A percentile compares a stretch with the other conserved stretches of the same genome.
These are phyloP conservation scores for Hevea brasiliensis DNA, from an alignment of 345 rosid species.

Conservation along the genomic window DNA sequence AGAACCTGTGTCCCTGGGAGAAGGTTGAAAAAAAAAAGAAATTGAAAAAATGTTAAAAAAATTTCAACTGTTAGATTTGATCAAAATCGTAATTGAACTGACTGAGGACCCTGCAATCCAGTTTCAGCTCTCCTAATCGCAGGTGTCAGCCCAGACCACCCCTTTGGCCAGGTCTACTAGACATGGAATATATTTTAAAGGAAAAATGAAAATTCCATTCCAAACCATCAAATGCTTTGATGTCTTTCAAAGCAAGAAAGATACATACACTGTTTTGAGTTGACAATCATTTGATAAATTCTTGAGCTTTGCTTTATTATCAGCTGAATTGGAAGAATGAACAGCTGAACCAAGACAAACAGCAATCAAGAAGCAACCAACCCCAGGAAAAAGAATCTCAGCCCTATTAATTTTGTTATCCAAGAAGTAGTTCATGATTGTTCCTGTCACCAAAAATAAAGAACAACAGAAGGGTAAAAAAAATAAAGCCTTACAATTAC, in stretches of 20 bases:
- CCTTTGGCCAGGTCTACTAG: too few relatives aligned
- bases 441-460: conserved; percentile 48
- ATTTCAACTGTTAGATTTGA: too few relatives aligned
- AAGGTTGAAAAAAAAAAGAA: not conserved
- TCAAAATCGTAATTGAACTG: too few relatives aligned
- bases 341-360: conserved; percentile 81
- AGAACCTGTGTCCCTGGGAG: conserved; percentile 29
- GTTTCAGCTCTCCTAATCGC: too few relatives aligned
- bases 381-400: conserved; percentile 76
- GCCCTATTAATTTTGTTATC: conserved; percentile 79
- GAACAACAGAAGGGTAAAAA: not conserved
- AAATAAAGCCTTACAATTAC: not conserved
- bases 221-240: not conserved
- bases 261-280: conserved; percentile 33
- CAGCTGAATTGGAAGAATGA: conserved; percentile 74
- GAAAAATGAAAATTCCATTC: too few relatives aligned
- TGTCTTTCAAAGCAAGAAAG: not conserved
- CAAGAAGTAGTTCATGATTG: conserved; percentile 83
- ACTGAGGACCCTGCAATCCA: too few relatives aligned
- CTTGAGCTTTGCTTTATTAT: conserved; percentile 62
- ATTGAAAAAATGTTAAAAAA: too few relatives aligned
- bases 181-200: too few relatives aligned
- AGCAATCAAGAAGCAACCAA: conserved; percentile 83
- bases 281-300: conserved; percentile 29
- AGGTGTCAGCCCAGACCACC: too few relatives aligned